phyloP scores from a whole-genome alignment of 768 basidiomycete species.

The Mycena metata region DNA sequence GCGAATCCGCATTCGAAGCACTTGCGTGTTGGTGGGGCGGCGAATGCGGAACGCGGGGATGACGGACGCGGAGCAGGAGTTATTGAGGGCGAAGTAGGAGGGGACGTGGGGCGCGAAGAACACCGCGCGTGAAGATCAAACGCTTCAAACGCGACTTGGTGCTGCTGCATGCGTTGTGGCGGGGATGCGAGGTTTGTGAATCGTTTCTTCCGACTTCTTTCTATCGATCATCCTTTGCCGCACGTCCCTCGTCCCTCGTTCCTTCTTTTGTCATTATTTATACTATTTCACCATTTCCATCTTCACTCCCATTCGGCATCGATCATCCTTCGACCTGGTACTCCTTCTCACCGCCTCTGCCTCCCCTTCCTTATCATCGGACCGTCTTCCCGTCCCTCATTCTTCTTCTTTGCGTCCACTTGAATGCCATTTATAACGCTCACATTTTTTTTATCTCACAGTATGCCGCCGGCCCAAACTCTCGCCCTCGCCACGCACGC shows the following conservation, averaged over 20 bases:
- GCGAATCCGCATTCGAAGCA: neutral
- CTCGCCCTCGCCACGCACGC: constrained; percentile 25
- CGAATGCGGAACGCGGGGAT: neutral
- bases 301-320: too few relatives aligned
- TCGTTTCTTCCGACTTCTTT: too few relatives aligned
- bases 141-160: constrained; percentile 81
- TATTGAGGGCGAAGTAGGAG: neutral
- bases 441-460: neutral
- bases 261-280: too few relatives aligned
- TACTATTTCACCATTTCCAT: too few relatives aligned
- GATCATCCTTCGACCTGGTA: too few relatives aligned
- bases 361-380: too few relatives aligned
- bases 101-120: constrained; percentile 66
- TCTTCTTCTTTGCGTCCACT: neutral
- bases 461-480: constrained; percentile 3
- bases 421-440: neutral
- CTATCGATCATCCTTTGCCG: too few relatives aligned
- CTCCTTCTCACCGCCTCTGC: too few relatives aligned
- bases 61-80: neutral
- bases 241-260: too few relatives aligned
- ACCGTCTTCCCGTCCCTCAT: too few relatives aligned
- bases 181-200: constrained; percentile 45
- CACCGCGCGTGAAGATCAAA: constrained; percentile 69
- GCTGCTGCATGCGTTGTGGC: constrained; percentile 83
- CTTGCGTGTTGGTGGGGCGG: too few relatives aligned